Conservation (phyloP, 2,329 filamentous ascomycete genomes). For the Ceratocystis colombiana region DNA sequence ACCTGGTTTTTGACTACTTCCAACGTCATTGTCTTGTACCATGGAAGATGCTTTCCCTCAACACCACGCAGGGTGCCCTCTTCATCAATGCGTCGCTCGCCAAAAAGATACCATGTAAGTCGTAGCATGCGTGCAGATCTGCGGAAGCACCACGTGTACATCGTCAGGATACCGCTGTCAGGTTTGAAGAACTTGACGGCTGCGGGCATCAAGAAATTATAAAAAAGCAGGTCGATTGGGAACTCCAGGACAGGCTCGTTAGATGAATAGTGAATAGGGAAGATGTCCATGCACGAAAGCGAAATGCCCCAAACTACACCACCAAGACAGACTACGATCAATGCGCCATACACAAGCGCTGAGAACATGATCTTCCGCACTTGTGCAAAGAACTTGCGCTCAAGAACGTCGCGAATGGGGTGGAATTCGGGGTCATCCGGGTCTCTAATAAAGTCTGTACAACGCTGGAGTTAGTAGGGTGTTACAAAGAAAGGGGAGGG, state of each 20-base stretch:
- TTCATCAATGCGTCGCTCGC: conserved; percentile 68
- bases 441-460: conserved; percentile 82
- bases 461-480: conserved; percentile 30
- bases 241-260: conserved; percentile 91
- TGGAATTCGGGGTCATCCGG: conserved; percentile 98
- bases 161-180: conserved; percentile 67
- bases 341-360: conserved; percentile 83
- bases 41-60: conserved; percentile 37
- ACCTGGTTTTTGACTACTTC: conserved; percentile 38
- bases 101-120: conserved; percentile 87
- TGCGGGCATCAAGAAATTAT: conserved; percentile 90
- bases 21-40: conserved; percentile 33
- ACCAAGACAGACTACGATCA: conserved; percentile 86
- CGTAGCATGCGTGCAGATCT: conserved; percentile 69
- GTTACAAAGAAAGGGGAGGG: background rate
- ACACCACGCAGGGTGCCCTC: conserved; percentile 52
- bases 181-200: conserved; percentile 77
- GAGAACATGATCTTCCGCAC: conserved; percentile 94
- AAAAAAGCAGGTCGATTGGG: conserved; percentile 85
- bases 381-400: conserved; percentile 84
- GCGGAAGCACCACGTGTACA: conserved; percentile 96
- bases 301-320: conserved; percentile 91
- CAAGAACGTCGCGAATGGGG: conserved; percentile 89
- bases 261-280: conserved; percentile 88
- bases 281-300: conserved; percentile 55